Evolutionary conservation across 768 basidiomycete species (phyloP), one percentile per base, ranked within the genome.

Genomic region (Hirschioporus abietinus): DNA sequence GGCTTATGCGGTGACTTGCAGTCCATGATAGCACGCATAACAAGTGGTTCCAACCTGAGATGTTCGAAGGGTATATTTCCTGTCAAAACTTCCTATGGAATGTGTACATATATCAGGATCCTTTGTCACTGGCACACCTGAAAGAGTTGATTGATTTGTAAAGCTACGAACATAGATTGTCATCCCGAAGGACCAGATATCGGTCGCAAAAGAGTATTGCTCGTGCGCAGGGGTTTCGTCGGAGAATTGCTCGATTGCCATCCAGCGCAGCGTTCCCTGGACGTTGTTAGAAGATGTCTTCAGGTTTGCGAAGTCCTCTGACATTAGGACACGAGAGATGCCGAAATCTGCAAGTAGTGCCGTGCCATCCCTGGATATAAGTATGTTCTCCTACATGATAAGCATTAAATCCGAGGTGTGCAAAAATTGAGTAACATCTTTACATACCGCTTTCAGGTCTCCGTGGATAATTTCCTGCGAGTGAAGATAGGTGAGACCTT

Each of bases 111-210:
- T 30, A 30, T 30, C 30, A 30, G 8, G n/a, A n/a, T n/a, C n/a
- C n/a, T n/a, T n/a, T n/a, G n/a, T n/a, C n/a, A n/a, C n/a, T n/a
- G n/a, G n/a, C n/a, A n/a, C n/a, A n/a, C n/a, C n/a, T n/a, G n/a
- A n/a, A n/a, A n/a, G n/a, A n/a, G n/a, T n/a, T n/a, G n/a, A n/a
- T n/a, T n/a, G n/a, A n/a, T n/a, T n/a, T n/a, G n/a, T n/a, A n/a
- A n/a, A n/a, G 20, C 2, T 1, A 20, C 60, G 23, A 1, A 61
- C 60, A 17, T 25, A 34, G 15, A 61, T 23, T 7, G 60, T 61
- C 60, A 61, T 61, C 60, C 60, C 60, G 20, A 61, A 61, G 10
- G 60, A 25, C 60, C 60, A 61, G 2, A 61, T 34, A 24, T 61
- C 60, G 3, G 25, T 61, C 30, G 24, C 60, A 9, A 25, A 17